Percentiles rank a stretch among this genome's conserved stretches.
These are phyloP conservation scores for Actinomortierella wolfii DNA, from an alignment of 371 early-diverging fungal genomes.

Conservation along the genomic window DNA sequence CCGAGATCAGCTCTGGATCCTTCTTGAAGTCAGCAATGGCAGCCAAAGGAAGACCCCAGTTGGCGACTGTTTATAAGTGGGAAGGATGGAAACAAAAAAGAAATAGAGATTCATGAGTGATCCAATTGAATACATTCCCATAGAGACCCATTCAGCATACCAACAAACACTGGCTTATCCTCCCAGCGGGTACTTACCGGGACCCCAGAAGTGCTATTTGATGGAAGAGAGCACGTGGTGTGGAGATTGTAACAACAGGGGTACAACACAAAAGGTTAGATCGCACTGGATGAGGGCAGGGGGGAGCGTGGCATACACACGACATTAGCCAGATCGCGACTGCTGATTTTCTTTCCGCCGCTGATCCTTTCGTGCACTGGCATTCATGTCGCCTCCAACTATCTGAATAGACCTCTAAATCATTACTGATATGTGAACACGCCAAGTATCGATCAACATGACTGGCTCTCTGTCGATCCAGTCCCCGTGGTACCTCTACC, in stretches of 20 bases:
- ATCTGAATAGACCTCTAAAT: too few species aligned
- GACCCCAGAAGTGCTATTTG: constrained; percentile 88
- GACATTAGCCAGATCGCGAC: not conserved
- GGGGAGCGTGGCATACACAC: too few species aligned
- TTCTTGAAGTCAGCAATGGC: constrained; percentile 94
- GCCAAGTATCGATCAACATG: too few species aligned
- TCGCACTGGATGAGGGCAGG: too few species aligned
- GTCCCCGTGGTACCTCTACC: too few species aligned
- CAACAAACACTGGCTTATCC: too few species aligned
- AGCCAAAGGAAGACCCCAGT: constrained; percentile 97
- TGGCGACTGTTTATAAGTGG: constrained; percentile 64
- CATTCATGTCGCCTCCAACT: too few species aligned
- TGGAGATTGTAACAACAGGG: not conserved
- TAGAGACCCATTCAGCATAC: not conserved
- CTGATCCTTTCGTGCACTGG: not conserved
- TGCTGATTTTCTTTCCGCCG: not conserved
- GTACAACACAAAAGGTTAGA: not conserved
- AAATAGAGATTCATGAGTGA: not conserved
- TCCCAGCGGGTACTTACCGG: constrained; percentile 52
- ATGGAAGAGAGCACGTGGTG: not conserved
- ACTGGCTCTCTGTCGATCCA: too few species aligned
- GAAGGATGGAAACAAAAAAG: constrained; percentile 1
- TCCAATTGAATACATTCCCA: not conserved
- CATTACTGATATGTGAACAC: too few species aligned
- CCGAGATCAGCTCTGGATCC: constrained; percentile 91